These are phyloP conservation scores for Pleurotus ostreatus DNA, from an alignment of 768 basidiomycete genomes.

Conservation along the genomic window DNA sequence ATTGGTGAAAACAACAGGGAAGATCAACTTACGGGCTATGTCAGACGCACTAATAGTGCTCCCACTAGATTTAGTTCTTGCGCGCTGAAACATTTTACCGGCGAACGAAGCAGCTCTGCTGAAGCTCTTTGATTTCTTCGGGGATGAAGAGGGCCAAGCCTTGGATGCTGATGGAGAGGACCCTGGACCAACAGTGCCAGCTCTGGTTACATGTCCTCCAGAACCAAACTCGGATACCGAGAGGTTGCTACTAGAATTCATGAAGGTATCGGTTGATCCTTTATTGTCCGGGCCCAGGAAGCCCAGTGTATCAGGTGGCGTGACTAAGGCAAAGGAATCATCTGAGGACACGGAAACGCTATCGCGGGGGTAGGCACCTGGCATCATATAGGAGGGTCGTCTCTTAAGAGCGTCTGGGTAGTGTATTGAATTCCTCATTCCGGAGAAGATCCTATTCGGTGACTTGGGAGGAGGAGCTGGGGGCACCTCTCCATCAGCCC, in stretches of 20 bases:
- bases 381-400: constrained; percentile 23
- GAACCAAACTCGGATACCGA: constrained; percentile 29
- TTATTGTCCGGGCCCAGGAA: constrained; percentile 17
- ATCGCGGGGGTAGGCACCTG: constrained; percentile 43
- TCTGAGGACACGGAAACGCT: constrained; percentile 63
- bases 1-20: neutral
- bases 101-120: constrained; percentile 57
- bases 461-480: constrained; percentile 50
- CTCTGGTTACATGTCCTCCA: constrained; percentile 23
- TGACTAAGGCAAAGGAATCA: constrained; percentile 57
- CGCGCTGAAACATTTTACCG: constrained; percentile 53
- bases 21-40: constrained; percentile 34
- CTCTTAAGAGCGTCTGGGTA: constrained; percentile 20
- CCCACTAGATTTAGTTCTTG: constrained; percentile 48
- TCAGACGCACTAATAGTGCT: constrained; percentile 38
- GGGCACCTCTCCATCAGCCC: constrained; percentile 16
- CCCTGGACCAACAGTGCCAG: constrained; percentile 2
- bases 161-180: constrained; percentile 12
- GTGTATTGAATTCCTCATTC: constrained; percentile 43
- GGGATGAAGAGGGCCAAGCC: constrained; percentile 44
- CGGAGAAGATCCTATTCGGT: constrained; percentile 45
- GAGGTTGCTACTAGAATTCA: constrained; percentile 19
- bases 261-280: neutral
- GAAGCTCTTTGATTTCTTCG: constrained; percentile 46
- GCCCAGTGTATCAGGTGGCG: constrained; percentile 47